phyloP scores from a whole-genome alignment of 257 asterid genomes.

The Haberlea rhodopensis region DNA sequence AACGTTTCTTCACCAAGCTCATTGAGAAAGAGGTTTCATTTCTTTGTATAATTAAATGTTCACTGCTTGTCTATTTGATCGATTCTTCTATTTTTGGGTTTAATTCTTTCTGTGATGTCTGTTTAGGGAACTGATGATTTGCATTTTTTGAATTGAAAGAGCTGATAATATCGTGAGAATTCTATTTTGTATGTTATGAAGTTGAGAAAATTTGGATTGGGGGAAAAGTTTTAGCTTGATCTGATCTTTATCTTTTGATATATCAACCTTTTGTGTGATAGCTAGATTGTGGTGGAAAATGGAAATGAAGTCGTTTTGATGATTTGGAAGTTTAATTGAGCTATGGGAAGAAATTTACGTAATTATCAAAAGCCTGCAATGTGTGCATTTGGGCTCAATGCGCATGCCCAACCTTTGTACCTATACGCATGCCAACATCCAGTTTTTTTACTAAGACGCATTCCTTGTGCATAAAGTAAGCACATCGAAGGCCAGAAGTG shows the following conservation, averaged over 20 bases:
- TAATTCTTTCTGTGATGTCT: not conserved
- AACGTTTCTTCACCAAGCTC: conserved; percentile 85
- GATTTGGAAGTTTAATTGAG: conserved; percentile 23
- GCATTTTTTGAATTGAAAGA: not conserved
- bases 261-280: conserved; percentile 8
- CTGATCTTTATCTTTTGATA: conserved; percentile 19
- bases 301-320: conserved; percentile 10
- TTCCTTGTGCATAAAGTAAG: no score
- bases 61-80: not conserved
- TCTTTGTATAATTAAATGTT: not conserved
- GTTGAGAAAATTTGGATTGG: not conserved
- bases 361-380: not conserved
- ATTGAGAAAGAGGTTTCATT: conserved; percentile 73
- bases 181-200: not conserved
- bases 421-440: not conserved
- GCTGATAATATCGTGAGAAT: not conserved
- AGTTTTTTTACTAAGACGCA: no score
- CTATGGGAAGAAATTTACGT: conserved; percentile 24
- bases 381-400: not conserved
- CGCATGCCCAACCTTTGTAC: not conserved
- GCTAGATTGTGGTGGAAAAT: conserved; percentile 1
- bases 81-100: conserved; percentile 4
- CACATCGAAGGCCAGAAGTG: no score
- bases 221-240: conserved; percentile 28
- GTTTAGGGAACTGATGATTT: not conserved